A percentile compares a stretch with the other conserved stretches of the same genome.
These are phyloP conservation scores for Puccinia coronata DNA, from an alignment of 1,284 basidiomycete species.

Conservation along the genomic window DNA sequence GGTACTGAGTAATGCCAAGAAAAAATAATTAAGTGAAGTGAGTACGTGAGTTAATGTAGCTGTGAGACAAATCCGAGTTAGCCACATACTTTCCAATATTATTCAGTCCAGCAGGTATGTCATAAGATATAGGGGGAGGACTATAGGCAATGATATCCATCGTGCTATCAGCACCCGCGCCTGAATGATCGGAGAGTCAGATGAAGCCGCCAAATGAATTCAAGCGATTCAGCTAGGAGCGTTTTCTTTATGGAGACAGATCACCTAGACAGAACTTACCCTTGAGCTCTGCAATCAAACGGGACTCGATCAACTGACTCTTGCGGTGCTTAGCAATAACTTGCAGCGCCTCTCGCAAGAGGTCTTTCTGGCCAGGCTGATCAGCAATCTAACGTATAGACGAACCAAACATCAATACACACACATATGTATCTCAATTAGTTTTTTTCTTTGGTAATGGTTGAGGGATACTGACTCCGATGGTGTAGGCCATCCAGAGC, in stretches of 20 bases:
- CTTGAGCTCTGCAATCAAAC: constrained; percentile 10
- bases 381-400: constrained; percentile 18
- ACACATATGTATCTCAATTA: neutral
- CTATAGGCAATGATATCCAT: constrained; percentile 43
- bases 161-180: neutral
- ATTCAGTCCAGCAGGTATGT: constrained; percentile 80
- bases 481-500: constrained; percentile 39
- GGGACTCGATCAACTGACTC: constrained; percentile 35
- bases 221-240: neutral
- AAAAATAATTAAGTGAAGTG: neutral
- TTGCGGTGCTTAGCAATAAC: constrained; percentile 32
- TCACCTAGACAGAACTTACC: constrained; percentile 11
- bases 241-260: neutral
- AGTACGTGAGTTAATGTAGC: constrained; percentile 61
- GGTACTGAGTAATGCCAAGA: constrained; percentile 44
- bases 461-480: constrained; percentile 36
- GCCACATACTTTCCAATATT: constrained; percentile 73
- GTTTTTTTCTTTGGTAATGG: neutral
- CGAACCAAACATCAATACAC: too few species aligned
- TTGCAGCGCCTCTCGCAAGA: constrained; percentile 30
- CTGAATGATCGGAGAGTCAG: neutral
- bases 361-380: constrained; percentile 44
- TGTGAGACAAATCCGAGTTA: constrained; percentile 76
- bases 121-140: constrained; percentile 62
- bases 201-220: neutral